Conservation (phyloP, 192 early-diverging fungal species). For the Piromyces finnis region DNA sequence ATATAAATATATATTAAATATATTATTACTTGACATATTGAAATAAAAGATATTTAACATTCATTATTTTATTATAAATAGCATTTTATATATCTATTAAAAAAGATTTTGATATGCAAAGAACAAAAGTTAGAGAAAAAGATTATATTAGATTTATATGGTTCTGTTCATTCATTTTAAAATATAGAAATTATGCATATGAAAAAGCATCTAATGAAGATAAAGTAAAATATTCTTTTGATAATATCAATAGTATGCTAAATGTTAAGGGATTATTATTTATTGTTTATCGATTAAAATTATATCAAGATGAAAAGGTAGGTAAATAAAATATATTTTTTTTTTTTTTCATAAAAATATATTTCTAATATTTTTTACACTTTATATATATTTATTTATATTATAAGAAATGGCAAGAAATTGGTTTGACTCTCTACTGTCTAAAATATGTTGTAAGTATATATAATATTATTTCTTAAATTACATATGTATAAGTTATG, state of each 20-base stretch:
- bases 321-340: not conserved
- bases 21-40: no score
- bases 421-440: constrained; percentile 30
- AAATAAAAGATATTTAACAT: no score
- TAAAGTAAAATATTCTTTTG: constrained; percentile 10
- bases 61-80: not conserved
- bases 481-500: no score
- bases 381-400: no score
- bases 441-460: constrained; percentile 38
- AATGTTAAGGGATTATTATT: constrained; percentile 12
- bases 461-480: not conserved
- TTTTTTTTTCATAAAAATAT: not conserved
- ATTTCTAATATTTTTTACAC: not conserved
- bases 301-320: constrained; percentile 16
- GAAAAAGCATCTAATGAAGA: constrained; percentile 1
- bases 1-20: no score
- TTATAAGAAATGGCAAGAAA: constrained; percentile 29
- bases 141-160: constrained; percentile 13
- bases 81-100: constrained; percentile 14
- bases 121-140: constrained; percentile 9
- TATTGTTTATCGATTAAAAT: constrained; percentile 10
- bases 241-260: constrained; percentile 16
- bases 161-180: constrained; percentile 16
- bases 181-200: constrained; percentile 2
- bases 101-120: constrained; percentile 19